phyloP scores from a whole-genome alignment of 208 protist species.

The Leishmania braziliensis region DNA sequence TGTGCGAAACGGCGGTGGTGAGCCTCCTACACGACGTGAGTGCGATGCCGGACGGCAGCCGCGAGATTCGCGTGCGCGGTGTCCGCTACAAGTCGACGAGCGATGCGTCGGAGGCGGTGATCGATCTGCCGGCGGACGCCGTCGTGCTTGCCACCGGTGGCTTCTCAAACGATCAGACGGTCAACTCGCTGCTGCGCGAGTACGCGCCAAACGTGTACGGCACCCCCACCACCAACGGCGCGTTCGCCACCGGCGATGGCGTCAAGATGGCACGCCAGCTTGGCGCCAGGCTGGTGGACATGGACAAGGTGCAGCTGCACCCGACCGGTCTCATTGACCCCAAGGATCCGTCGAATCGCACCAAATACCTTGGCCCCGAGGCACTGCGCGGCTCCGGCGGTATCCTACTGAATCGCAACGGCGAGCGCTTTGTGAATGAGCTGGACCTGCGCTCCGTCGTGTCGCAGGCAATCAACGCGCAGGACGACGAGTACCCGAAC shows the following conservation, averaged over 20 bases:
- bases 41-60: conserved; percentile 40
- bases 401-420: conserved; percentile 91
- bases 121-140: conserved; percentile 56
- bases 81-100: conserved; percentile 45
- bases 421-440: conserved; percentile 95
- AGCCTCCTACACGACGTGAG: conserved; percentile 40
- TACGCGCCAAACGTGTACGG: conserved; percentile 73
- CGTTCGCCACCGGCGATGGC: conserved; percentile 82
- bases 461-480: conserved; percentile 87
- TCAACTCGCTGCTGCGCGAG: conserved; percentile 73
- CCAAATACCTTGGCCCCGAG: conserved; percentile 96
- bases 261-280: conserved; percentile 73
- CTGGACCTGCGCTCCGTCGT: conserved; percentile 94
- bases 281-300: conserved; percentile 85
- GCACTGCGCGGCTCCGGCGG: conserved; percentile 95
- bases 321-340: conserved; percentile 95
- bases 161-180: conserved; percentile 68
- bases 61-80: conserved; percentile 51
- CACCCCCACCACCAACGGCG: conserved; percentile 92
- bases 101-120: conserved; percentile 20
- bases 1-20: conserved; percentile 44
- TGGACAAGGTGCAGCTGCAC: conserved; percentile 96
- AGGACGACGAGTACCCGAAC: conserved; percentile 64
- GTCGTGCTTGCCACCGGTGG: conserved; percentile 92
- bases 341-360: conserved; percentile 77